phyloP scores from a whole-genome alignment of 306 rosid genomes.

The Trifolium subterraneum region DNA sequence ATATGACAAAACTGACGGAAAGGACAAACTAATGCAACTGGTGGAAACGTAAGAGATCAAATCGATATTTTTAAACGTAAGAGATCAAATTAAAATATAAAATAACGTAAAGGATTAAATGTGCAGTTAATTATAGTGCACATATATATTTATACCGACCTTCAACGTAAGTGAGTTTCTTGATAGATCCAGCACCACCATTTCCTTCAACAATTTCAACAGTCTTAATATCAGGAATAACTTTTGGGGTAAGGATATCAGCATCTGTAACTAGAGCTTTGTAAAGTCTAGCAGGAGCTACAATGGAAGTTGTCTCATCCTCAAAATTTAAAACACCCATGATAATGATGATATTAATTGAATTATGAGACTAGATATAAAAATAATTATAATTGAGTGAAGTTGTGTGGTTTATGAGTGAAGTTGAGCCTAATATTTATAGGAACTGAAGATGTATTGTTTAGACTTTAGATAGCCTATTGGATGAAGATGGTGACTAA shows the following conservation, averaged over 20 bases:
- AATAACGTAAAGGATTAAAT: no score
- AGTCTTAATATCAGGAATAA: constrained; percentile 10
- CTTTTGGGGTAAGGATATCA: constrained; percentile 32
- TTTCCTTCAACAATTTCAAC: constrained; percentile 44
- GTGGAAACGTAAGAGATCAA: no score
- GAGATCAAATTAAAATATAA: no score
- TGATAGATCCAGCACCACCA: constrained; percentile 51
- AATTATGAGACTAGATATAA: background rate
- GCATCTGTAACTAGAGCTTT: constrained; percentile 38
- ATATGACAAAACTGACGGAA: no score
- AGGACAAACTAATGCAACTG: no score
- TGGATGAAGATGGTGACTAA: background rate
- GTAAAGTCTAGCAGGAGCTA: constrained; percentile 42
- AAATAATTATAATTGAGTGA: background rate
- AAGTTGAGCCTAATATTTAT: constrained; percentile 28
- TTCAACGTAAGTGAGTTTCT: constrained; percentile 45
- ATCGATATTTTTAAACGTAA: no score
- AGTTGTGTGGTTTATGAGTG: constrained; percentile 1
- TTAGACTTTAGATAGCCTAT: background rate
- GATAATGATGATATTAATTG: background rate
- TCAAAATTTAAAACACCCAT: constrained; percentile 46
- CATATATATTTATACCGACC: background rate
- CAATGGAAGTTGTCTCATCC: constrained; percentile 28
- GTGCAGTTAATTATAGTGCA: no score
- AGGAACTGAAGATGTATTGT: background rate